Evolutionary conservation across 2,329 filamentous ascomycete genomes (phyloP).

Genomic region (Dothidotthia symphoricarpi): DNA sequence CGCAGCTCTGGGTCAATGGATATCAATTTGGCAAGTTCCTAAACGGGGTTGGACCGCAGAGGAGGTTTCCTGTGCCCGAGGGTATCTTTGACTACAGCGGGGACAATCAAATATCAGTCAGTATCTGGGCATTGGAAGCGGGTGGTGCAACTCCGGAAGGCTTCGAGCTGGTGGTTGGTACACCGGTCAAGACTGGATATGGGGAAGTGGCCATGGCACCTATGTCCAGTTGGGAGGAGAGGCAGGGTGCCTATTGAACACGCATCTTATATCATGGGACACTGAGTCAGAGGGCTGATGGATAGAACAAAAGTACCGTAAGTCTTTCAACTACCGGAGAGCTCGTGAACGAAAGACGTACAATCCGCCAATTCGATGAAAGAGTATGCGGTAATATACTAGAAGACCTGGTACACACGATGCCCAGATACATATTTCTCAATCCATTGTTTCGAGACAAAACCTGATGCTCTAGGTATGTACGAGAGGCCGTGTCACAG

Average conservation of each 20-base stretch:
- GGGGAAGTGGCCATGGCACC: constrained; percentile 12
- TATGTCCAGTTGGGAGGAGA: constrained; percentile 16
- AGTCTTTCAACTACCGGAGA: no score
- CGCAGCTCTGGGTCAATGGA: constrained; percentile 68
- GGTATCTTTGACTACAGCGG: constrained; percentile 69
- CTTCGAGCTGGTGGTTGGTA: constrained; percentile 50
- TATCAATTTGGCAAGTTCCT: constrained; percentile 68
- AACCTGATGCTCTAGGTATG: no score
- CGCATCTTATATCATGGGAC: no score
- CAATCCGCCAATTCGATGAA: no score
- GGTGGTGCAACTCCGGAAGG: constrained; percentile 58
- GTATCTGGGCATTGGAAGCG: constrained; percentile 63
- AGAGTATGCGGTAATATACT: no score
- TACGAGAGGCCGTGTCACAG: no score
- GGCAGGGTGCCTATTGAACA: constrained; percentile 15
- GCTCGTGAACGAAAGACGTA: no score
- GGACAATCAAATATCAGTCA: constrained; percentile 64
- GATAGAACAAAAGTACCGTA: no score
- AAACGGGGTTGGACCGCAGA: constrained; percentile 70
- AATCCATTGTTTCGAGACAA: no score
- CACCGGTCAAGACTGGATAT: constrained; percentile 42
- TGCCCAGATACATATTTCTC: no score
- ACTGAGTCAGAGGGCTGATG: no score
- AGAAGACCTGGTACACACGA: no score
- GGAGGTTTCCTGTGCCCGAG: constrained; percentile 66